These are phyloP conservation scores for Rosa persica DNA, from an alignment of 306 rosid genomes.

Conservation along the genomic window DNA sequence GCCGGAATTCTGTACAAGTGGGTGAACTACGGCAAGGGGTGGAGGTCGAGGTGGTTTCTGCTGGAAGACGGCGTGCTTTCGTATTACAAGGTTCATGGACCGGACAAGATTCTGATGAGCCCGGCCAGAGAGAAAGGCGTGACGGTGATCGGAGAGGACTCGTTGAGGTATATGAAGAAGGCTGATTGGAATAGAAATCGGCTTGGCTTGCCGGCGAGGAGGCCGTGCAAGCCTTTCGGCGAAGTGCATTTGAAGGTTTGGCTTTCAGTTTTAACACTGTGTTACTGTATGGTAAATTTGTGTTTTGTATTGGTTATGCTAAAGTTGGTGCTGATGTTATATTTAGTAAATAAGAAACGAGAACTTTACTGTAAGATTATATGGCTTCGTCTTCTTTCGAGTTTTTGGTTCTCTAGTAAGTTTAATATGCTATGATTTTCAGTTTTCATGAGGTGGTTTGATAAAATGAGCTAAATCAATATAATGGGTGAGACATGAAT, in stretches of 20 bases:
- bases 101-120: conserved; percentile 83
- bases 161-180: conserved; percentile 64
- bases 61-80: conserved; percentile 97
- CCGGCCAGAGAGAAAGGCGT: conserved; percentile 76
- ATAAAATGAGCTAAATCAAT: neutral
- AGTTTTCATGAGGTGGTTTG: neutral
- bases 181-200: conserved; percentile 71
- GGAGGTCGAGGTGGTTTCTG: conserved; percentile 96
- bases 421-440: neutral
- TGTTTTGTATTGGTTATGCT: neutral
- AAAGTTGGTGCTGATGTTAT: neutral
- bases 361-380: neutral
- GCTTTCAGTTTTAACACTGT: conserved; percentile 5
- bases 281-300: neutral
- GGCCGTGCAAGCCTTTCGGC: conserved; percentile 89
- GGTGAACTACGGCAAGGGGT: conserved; percentile 98
- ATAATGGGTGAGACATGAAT: neutral
- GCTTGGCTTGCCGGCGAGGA: conserved; percentile 26
- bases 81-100: conserved; percentile 95
- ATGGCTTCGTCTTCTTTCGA: neutral
- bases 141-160: conserved; percentile 90
- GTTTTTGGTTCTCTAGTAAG: neutral
- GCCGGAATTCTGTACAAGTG: conserved; percentile 94
- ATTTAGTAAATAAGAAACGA: neutral
- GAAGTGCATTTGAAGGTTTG: conserved; percentile 97